Evolutionary conservation across 1,139 yeast species (phyloP), one percentile per base, ranked within the genome.

Genomic region (Sugiyamaella japonica): DNA sequence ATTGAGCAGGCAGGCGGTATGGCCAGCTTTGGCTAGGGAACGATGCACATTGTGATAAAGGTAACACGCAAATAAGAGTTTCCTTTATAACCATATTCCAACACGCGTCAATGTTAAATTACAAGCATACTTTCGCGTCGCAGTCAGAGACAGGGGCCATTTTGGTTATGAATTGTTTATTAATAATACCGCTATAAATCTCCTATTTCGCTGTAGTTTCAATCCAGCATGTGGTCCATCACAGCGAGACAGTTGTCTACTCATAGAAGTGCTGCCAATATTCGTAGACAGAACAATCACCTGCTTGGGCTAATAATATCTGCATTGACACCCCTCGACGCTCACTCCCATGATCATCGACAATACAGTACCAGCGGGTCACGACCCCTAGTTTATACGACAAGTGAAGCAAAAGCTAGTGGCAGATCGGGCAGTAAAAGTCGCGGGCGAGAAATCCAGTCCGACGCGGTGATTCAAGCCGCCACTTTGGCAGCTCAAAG

Each of bases 401-500:
- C 41, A 8, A 17, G 25, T 17, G 41, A 38, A 16, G 2, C 16
- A 6, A 15, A 2, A 2, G 16, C 3, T 23, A 20, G 41, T 8
- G 25, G n/a, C 28, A 10, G 41, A n/a, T 6, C 41, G 28, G 25
- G 8, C 41, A 16, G 39, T 17, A 36, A 38, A 38, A n/a, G 29
- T 9, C 16, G 37, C 12, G 37, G 13, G 1, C 16, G 46, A 29
- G 12, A 23, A 29, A 42, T 42, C 2, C 46, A 42, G 37, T 42
- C 46, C 3, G 46, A 28, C 13, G 46, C 46, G 13, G 29, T 29
- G 17, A 34, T 13, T 7, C 34, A 15, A 9, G 46, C 46, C 9
- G 46, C 46, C 9, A 31, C 37, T 7, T 29, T 37, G 20, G 29
- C 43, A 23, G 42, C 45, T 10, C 41, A 28, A 28, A 32, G 25